These are phyloP conservation scores for Arachnomyces sp. DNA, from an alignment of 2,329 filamentous ascomycete genomes.

Conservation along the genomic window DNA sequence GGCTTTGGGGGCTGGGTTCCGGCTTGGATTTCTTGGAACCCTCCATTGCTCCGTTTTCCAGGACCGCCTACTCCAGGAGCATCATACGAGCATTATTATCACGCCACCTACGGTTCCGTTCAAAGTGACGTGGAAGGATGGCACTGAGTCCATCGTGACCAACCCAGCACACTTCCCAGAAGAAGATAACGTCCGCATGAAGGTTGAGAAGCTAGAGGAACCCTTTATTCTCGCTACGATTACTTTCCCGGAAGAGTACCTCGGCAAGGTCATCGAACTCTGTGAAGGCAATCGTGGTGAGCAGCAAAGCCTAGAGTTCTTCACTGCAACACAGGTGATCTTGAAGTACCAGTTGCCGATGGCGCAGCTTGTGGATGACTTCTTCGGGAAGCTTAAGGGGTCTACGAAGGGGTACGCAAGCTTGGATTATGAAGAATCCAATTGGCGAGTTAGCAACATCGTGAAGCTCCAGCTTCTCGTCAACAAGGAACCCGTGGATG, in stretches of 20 bases:
- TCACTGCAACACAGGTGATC: conserved; percentile 86
- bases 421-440: conserved; percentile 92
- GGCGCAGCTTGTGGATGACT: conserved; percentile 85
- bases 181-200: conserved; percentile 47
- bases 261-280: conserved; percentile 89
- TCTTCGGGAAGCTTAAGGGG: conserved; percentile 94
- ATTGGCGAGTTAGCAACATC: conserved; percentile 70
- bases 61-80: conserved; percentile 86
- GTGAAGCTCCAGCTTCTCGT: conserved; percentile 88
- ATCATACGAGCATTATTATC: conserved; percentile 90
- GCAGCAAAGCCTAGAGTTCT: conserved; percentile 83
- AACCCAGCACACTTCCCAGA: conserved; percentile 88
- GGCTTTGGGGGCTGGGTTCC: conserved; percentile 86
- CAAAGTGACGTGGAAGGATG: conserved; percentile 70
- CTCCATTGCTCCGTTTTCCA: conserved; percentile 99
- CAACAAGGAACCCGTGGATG: conserved; percentile 88
- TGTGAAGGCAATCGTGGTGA: conserved; percentile 84
- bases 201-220: conserved; percentile 57
- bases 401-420: conserved; percentile 91
- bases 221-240: conserved; percentile 76
- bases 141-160: conserved; percentile 67
- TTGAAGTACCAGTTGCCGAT: conserved; percentile 85
- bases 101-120: conserved; percentile 93
- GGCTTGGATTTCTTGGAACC: conserved; percentile 89
- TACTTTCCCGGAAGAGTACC: conserved; percentile 85